phyloP scores from a whole-genome alignment of 768 basidiomycete species.

The Kwoniella mangroviensis region DNA sequence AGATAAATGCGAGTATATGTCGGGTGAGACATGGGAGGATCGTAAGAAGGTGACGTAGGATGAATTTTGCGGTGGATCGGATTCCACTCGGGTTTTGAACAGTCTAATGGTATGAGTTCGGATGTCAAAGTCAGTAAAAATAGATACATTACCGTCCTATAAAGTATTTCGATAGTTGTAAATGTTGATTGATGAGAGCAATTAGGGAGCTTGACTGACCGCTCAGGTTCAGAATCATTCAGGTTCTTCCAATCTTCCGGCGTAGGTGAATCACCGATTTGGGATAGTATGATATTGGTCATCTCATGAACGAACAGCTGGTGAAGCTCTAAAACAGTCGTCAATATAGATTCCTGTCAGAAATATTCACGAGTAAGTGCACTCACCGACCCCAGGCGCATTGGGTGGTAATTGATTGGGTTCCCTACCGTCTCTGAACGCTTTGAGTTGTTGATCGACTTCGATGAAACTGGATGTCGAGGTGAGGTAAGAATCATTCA shows the following conservation, averaged over 20 bases:
- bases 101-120: constrained; percentile 7
- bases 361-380: no score
- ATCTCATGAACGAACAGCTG: constrained; percentile 7
- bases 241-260: constrained; percentile 8
- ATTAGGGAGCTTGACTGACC: neutral
- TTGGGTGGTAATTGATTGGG: constrained; percentile 38
- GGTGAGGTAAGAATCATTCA: neutral
- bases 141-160: neutral
- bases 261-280: neutral
- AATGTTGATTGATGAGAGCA: no score
- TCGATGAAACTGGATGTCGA: constrained; percentile 29
- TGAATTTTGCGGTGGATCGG: constrained; percentile 21
- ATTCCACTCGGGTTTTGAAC: constrained; percentile 17
- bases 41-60: constrained; percentile 32
- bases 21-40: neutral
- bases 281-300: constrained; percentile 13
- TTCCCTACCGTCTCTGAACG: constrained; percentile 15
- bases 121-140: neutral
- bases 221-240: neutral
- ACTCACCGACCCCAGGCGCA: constrained; percentile 25
- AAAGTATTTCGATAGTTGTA: neutral
- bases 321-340: constrained; percentile 1
- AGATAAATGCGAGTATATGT: constrained; percentile 31
- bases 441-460: constrained; percentile 30
- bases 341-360: no score